phyloP scores from a whole-genome alignment of 2,329 filamentous ascomycete species.

The Aspergillus sp. region DNA sequence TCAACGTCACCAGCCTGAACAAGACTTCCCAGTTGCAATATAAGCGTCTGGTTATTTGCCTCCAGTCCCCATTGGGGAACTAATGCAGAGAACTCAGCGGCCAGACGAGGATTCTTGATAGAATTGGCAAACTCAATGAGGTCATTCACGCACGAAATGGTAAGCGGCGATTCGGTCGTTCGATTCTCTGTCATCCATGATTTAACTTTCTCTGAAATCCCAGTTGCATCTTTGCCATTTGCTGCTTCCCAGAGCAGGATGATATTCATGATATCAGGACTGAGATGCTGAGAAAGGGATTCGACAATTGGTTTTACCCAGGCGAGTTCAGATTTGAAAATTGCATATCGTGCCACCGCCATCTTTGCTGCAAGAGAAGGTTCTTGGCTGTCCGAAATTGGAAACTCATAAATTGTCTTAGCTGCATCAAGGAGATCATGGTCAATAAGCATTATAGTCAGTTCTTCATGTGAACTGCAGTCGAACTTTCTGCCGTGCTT shows the following conservation, averaged over 20 bases:
- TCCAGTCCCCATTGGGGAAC: slow-evolving; percentile 60
- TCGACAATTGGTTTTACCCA: slow-evolving; percentile 61
- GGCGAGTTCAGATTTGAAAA: slow-evolving; percentile 53
- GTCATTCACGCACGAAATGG: slow-evolving; percentile 69
- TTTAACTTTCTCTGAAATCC: slow-evolving; percentile 68
- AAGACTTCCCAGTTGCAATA: slow-evolving; percentile 71
- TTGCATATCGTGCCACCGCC: slow-evolving; percentile 57
- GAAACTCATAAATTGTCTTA: slow-evolving; percentile 62
- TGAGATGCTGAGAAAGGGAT: slow-evolving; percentile 39
- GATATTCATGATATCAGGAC: slow-evolving; percentile 63
- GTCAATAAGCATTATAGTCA: slow-evolving; percentile 61
- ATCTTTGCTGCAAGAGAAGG: slow-evolving; percentile 47
- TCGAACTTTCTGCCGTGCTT: slow-evolving; percentile 48
- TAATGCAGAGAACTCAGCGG: slow-evolving; percentile 67
- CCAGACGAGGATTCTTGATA: slow-evolving; percentile 65
- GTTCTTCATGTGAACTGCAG: slow-evolving; percentile 38
- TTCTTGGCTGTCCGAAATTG: slow-evolving; percentile 37
- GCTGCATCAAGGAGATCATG: slow-evolving; percentile 56
- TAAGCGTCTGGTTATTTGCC: slow-evolving; percentile 65
- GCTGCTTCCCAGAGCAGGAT: slow-evolving; percentile 72
- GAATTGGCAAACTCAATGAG: slow-evolving; percentile 69
- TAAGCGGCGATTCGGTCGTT: slow-evolving; percentile 48
- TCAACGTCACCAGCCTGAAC: slow-evolving; percentile 68
- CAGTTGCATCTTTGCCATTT: slow-evolving; percentile 65
- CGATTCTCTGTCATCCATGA: slow-evolving; percentile 53